A percentile compares a stretch with the other conserved stretches of the same genome.
Conservation (phyloP, 2,329 filamentous ascomycete genomes). For the Huntiella bhutanensis region DNA sequence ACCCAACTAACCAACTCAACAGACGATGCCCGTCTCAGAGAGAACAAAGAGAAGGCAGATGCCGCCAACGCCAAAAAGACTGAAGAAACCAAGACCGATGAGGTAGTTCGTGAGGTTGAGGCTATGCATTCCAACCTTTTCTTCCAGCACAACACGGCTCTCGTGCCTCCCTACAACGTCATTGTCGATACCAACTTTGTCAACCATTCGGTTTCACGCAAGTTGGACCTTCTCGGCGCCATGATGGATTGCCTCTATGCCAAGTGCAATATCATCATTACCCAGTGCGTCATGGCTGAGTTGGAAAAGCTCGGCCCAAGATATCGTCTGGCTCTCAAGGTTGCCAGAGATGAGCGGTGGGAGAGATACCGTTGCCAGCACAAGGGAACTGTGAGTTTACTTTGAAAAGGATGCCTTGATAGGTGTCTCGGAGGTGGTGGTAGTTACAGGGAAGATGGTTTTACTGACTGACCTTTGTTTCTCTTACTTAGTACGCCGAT, state of each 20-base stretch:
- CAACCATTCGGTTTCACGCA: conserved; percentile 75
- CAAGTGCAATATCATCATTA: conserved; percentile 77
- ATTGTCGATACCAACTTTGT: conserved; percentile 83
- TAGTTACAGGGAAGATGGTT: neutral
- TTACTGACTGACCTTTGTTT: neutral
- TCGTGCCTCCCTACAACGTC: conserved; percentile 64
- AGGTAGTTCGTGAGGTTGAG: conserved; percentile 57
- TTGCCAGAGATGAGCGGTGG: conserved; percentile 80
- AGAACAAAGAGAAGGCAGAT: conserved; percentile 54
- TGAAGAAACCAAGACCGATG: conserved; percentile 32
- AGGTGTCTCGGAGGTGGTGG: neutral
- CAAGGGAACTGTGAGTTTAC: conserved; percentile 39
- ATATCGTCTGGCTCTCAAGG: conserved; percentile 68
- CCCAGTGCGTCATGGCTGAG: conserved; percentile 58
- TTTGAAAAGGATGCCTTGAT: neutral
- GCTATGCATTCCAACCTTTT: conserved; percentile 72
- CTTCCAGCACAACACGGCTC: conserved; percentile 73
- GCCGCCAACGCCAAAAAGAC: conserved; percentile 36
- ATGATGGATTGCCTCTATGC: conserved; percentile 93
- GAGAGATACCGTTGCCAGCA: conserved; percentile 75
- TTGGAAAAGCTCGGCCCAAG: conserved; percentile 77
- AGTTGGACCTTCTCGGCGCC: conserved; percentile 68
- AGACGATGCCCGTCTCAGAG: conserved; percentile 59
- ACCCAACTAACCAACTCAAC: neutral
- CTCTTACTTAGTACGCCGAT: conserved; percentile 40